A percentile compares a stretch with the other conserved stretches of the same genome.
These are phyloP conservation scores for Plasmodium knowlesi DNA, from an alignment of 169 alveolate species.

Conservation along the genomic window DNA sequence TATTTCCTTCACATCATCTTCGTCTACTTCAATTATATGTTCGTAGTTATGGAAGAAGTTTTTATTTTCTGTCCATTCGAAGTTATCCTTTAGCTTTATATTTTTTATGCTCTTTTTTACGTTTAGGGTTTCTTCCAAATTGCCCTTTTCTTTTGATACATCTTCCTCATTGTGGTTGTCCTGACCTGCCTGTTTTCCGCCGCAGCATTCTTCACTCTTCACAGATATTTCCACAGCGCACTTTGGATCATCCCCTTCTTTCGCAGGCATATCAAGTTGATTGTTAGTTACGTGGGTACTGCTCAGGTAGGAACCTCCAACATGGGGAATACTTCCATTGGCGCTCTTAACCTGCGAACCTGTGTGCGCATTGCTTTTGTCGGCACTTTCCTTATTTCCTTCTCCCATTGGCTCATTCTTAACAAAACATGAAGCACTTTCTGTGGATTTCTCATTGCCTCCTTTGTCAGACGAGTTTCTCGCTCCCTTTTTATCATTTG, in stretches of 20 bases:
- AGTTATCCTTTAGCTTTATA: constrained; percentile 29
- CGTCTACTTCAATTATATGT: constrained; percentile 79
- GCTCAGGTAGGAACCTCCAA: background rate
- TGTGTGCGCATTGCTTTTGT: background rate
- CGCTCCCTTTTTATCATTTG: background rate
- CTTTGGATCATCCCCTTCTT: background rate
- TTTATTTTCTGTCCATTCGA: constrained; percentile 31
- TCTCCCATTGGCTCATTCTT: background rate
- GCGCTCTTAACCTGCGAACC: background rate
- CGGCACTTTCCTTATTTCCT: background rate
- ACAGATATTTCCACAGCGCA: background rate
- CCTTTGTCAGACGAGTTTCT: background rate
- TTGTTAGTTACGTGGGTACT: background rate
- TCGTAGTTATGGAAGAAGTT: constrained; percentile 33
- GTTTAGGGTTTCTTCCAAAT: background rate
- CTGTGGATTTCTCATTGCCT: constrained; percentile 9
- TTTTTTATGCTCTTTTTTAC: constrained; percentile 22
- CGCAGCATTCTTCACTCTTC: background rate
- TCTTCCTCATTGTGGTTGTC: background rate
- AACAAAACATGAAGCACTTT: background rate
- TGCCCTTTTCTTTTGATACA: background rate
- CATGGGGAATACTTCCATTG: background rate
- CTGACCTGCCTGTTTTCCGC: background rate
- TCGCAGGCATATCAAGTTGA: background rate
- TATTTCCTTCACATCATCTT: constrained; percentile 74